Evolutionary conservation across 352 stramenopile genomes (phyloP).

Genomic region (Phytophthora tentaculata): DNA sequence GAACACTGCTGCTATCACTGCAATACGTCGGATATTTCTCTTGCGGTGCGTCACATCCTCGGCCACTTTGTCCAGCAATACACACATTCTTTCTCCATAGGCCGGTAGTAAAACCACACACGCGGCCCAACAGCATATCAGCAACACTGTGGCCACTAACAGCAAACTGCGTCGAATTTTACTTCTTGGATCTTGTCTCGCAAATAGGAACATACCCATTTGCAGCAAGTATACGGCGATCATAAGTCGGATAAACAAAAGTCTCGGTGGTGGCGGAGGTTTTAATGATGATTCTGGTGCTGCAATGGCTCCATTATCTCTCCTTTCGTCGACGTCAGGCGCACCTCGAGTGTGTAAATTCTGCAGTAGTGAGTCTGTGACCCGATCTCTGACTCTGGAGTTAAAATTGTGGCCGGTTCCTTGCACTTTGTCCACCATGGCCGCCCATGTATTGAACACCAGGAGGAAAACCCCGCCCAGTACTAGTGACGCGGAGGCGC

Average conservation of each 20-base stretch:
- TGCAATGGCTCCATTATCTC: constrained; percentile 23
- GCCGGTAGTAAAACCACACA: constrained; percentile 59
- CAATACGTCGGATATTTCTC: constrained; percentile 67
- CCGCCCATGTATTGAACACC: constrained; percentile 71
- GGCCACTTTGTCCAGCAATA: constrained; percentile 59
- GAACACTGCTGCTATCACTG: constrained; percentile 59
- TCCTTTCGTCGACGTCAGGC: constrained; percentile 26
- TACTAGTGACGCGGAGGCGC: constrained; percentile 49
- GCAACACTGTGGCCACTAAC: constrained; percentile 50
- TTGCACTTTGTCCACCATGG: constrained; percentile 67
- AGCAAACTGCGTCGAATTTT: constrained; percentile 48
- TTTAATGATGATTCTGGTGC: constrained; percentile 17
- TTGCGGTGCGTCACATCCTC: constrained; percentile 56
- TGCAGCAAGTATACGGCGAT: constrained; percentile 56
- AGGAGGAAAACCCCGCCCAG: constrained; percentile 62
- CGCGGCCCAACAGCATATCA: constrained; percentile 55
- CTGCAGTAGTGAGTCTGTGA: constrained; percentile 23
- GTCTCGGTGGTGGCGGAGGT: constrained; percentile 40
- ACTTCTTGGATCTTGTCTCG: constrained; percentile 34
- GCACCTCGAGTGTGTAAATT: constrained; percentile 31
- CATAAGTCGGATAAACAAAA: constrained; percentile 66
- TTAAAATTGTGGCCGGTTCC: constrained; percentile 14
- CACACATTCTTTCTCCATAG: constrained; percentile 63
- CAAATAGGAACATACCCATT: constrained; percentile 51
- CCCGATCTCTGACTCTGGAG: constrained; percentile 2